Evolutionary conservation across 2,329 filamentous ascomycete genomes (phyloP), one percentile per base, ranked within the genome.

Genomic region (Alternaria brassicae): DNA sequence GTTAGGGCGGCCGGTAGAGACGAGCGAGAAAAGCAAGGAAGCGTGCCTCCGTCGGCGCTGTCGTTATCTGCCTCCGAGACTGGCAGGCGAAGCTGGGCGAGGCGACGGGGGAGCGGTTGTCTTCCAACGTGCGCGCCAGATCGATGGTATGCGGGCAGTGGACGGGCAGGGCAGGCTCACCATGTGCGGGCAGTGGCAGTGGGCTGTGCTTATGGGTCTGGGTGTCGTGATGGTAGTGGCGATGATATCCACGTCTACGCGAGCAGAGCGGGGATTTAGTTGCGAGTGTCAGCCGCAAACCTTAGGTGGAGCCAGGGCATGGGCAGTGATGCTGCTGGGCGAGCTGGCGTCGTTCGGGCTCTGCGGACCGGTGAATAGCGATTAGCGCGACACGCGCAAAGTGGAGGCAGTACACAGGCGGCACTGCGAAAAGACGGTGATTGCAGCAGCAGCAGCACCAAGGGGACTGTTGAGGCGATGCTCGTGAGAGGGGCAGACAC

Each of bases 1-100:
- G 67, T 80, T 81, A 82, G 63, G 81, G 81, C 45, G 81, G 81
- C 64, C 76, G 77, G 70, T 77, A 81, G 51, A 82, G 77, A 59
- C 78, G 76, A 49, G 78, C 77, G 55, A 82, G 77, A 67, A 80
- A 81, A 59, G 78, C 73, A 58, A 81, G 78, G 66, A 79, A 80
- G 68, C 75, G 74, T 65, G 77, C 77, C 70, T 82, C 76, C 72
- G 78, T 78, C 67, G 78, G 77, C 62, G 76, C 72, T 64, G 75
- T 75, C 59, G 71, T 71, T 65, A 73, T 74, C 68, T 72, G 70
- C 68, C 71, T 71, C 54, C 69, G 66, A 65, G 68, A 65, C 67
- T 68, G 67, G 61, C 68, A 69, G 69, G 66, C 60, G 65, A 63
- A 60, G 61, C 70, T 68, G 66, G 67, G 62, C 65, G 62, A 66